Conservation (phyloP, 345 rosid species). For the Hibiscus syriacus region DNA sequence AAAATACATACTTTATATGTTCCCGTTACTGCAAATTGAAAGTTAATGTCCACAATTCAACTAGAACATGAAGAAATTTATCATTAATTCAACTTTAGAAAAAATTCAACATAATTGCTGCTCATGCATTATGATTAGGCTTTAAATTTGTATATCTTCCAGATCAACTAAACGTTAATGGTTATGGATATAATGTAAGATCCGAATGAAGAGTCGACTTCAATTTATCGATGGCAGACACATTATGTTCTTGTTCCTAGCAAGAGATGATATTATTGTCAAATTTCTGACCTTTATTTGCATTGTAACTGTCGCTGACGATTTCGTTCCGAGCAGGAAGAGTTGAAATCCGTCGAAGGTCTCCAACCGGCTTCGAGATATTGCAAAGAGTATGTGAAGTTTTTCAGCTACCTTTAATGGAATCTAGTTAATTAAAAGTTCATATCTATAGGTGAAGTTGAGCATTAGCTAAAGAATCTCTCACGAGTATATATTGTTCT, state of each 20-base stretch:
- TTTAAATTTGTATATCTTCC: neutral
- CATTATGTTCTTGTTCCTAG: neutral
- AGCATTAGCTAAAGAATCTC: neutral
- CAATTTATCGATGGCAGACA: neutral
- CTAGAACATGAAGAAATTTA: neutral
- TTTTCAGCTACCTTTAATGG: neutral
- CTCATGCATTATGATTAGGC: neutral
- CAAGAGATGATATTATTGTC: neutral
- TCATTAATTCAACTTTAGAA: neutral
- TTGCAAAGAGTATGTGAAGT: conserved; percentile 77
- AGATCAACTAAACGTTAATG: neutral
- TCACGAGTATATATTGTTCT: neutral
- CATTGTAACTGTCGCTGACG: neutral
- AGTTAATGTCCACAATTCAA: neutral
- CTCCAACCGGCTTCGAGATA: conserved; percentile 59
- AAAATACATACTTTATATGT: neutral
- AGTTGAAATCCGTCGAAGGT: conserved; percentile 27
- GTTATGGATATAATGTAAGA: neutral
- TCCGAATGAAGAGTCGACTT: neutral
- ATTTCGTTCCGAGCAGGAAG: neutral
- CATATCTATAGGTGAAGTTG: neutral
- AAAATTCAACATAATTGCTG: neutral
- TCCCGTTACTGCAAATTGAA: neutral
- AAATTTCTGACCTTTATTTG: neutral
- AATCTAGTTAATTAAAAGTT: too few relatives aligned